Evolutionary conservation across 441 rosid species (phyloP).

Genomic region (Dalechampia spathulata): DNA sequence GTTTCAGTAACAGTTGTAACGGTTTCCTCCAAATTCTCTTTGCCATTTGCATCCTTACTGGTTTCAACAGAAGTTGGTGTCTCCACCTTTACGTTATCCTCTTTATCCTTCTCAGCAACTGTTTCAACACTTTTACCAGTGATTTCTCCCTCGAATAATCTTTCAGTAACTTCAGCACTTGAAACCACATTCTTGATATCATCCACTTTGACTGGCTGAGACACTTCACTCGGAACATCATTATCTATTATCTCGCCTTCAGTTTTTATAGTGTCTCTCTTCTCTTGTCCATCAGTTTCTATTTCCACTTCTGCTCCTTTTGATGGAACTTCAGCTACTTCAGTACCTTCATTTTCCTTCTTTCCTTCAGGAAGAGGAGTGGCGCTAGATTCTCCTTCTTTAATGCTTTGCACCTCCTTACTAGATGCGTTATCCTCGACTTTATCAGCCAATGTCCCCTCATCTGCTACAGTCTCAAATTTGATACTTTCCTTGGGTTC

Average conservation of each 20-base stretch:
- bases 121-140: neutral
- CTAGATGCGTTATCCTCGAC: slow-evolving; percentile 12
- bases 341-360: slow-evolving; percentile 7
- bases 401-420: slow-evolving; percentile 14
- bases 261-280: neutral
- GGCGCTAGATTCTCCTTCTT: slow-evolving; percentile 4
- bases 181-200: slow-evolving; percentile 5
- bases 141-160: slow-evolving; percentile 4
- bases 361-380: neutral
- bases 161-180: slow-evolving; percentile 10
- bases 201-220: slow-evolving; percentile 6
- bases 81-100: slow-evolving; percentile 3
- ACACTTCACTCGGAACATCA: slow-evolving; percentile 3
- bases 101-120: slow-evolving; percentile 7
- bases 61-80: slow-evolving; percentile 7
- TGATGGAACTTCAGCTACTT: neutral
- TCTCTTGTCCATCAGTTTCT: slow-evolving; percentile 6
- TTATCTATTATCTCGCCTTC: neutral
- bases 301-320: slow-evolving; percentile 10
- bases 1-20: slow-evolving; percentile 13
- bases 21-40: slow-evolving; percentile 15
- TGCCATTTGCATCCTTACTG: neutral
- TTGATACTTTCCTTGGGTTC: slow-evolving; percentile 19
- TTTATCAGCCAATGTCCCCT: slow-evolving; percentile 11
- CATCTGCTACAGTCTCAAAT: slow-evolving; percentile 11